Evolutionary conservation across 306 rosid genomes (phyloP).

Genomic region (Malus fusca): DNA sequence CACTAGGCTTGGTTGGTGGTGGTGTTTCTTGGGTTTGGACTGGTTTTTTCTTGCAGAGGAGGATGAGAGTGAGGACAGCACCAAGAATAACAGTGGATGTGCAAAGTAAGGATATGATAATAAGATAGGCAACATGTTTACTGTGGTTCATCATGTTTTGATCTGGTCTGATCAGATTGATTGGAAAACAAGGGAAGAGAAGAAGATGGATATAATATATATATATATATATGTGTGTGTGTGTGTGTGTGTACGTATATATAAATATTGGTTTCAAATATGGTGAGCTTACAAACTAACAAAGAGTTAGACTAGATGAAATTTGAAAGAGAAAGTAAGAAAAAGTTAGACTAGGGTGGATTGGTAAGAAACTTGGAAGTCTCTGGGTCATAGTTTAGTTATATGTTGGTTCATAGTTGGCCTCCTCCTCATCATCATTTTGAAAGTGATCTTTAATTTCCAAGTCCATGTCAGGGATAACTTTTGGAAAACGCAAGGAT

Average conservation of each 20-base stretch:
- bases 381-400: constrained; percentile 17
- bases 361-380: constrained; percentile 39
- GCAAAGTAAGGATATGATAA: constrained; percentile 37
- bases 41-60: constrained; percentile 49
- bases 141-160: constrained; percentile 33
- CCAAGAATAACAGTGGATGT: constrained; percentile 39
- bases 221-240: neutral
- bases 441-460: neutral
- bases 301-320: neutral
- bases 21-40: constrained; percentile 44
- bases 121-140: constrained; percentile 36
- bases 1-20: constrained; percentile 28
- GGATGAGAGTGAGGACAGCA: constrained; percentile 30
- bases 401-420: constrained; percentile 49
- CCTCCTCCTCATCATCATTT: constrained; percentile 10
- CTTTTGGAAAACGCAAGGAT: neutral
- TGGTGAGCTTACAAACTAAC: neutral
- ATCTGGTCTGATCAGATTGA: neutral
- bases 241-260: constrained; percentile 13
- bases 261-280: neutral
- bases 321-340: neutral
- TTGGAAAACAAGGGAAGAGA: constrained; percentile 13
- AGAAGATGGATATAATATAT: constrained; percentile 16
- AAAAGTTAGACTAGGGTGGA: constrained; percentile 13
- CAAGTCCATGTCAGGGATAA: neutral